A percentile compares a stretch with the other conserved stretches of the same genome.
Conservation (phyloP, 2,329 filamentous ascomycete genomes). For the Cytospora piceae region DNA sequence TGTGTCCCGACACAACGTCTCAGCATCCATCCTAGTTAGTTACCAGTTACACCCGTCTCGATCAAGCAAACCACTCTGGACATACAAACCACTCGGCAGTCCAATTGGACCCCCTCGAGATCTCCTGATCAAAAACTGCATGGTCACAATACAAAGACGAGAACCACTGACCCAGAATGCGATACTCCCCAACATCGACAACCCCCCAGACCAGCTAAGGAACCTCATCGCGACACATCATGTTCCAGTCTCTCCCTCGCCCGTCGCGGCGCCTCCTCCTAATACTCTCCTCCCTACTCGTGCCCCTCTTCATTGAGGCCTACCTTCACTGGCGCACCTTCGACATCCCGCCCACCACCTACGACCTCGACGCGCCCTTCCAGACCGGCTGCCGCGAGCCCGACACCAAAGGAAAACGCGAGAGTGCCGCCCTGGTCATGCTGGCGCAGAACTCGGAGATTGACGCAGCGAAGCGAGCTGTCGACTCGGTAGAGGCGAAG, state of each 20-base stretch:
- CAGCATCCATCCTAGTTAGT: background rate
- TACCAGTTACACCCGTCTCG: background rate
- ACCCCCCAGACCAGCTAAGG: conserved; percentile 31
- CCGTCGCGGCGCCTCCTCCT: conserved; percentile 27
- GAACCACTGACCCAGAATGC: conserved; percentile 8
- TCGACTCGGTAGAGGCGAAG: conserved; percentile 47
- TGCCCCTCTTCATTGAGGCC: conserved; percentile 41
- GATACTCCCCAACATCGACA: conserved; percentile 2
- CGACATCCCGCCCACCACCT: conserved; percentile 40
- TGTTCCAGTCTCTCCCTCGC: conserved; percentile 36
- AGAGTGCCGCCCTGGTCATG: conserved; percentile 52
- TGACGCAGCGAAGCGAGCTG: conserved; percentile 43
- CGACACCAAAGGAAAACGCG: conserved; percentile 39
- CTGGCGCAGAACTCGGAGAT: conserved; percentile 51
- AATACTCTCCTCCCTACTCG: conserved; percentile 40
- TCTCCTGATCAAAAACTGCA: background rate
- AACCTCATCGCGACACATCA: conserved; percentile 44
- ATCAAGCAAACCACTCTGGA: background rate
- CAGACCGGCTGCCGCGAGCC: conserved; percentile 46
- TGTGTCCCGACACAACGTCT: background rate
- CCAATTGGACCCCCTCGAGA: background rate
- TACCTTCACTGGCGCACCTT: conserved; percentile 42
- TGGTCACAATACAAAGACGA: background rate
- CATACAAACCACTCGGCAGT: background rate
- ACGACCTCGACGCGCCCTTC: conserved; percentile 46